Conservation (phyloP, 768 basidiomycete genomes). For the Terana coerulea region DNA sequence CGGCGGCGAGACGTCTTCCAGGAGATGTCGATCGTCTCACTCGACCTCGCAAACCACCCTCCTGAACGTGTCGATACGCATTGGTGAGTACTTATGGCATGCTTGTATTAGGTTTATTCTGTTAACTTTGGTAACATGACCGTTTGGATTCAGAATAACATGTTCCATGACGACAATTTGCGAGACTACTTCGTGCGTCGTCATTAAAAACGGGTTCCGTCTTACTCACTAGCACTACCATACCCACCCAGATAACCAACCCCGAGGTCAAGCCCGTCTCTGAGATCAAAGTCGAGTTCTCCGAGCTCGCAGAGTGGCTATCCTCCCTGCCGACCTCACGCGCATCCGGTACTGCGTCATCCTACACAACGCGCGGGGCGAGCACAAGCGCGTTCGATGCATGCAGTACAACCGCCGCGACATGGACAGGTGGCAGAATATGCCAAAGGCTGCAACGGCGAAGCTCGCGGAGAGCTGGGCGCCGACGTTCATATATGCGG, state of each 20-base stretch:
- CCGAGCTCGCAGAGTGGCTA: not conserved
- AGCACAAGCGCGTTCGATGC: not conserved
- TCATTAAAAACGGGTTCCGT: not conserved
- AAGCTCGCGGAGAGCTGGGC: too few species aligned
- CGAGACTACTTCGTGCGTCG: conserved; percentile 1
- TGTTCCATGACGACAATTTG: conserved; percentile 1
- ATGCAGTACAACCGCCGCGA: not conserved
- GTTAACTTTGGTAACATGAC: not conserved
- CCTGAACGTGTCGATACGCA: conserved; percentile 3
- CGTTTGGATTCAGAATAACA: not conserved
- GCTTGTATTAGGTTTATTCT: not conserved
- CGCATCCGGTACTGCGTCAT: not conserved
- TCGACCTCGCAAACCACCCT: conserved; percentile 5
- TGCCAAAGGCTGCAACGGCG: too few species aligned
- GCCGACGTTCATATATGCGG: too few species aligned
- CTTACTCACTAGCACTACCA: not conserved
- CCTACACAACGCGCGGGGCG: not conserved
- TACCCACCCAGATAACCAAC: not conserved
- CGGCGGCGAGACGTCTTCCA: not conserved
- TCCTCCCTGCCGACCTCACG: not conserved
- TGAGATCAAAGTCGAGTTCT: not conserved
- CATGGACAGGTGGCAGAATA: not conserved
- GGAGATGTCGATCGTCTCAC: not conserved
- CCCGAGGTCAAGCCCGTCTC: not conserved
- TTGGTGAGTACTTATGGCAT: not conserved